These are phyloP conservation scores for Dactylis glomerata DNA, from an alignment of 176 grass and related monocot species.

Conservation along the genomic window DNA sequence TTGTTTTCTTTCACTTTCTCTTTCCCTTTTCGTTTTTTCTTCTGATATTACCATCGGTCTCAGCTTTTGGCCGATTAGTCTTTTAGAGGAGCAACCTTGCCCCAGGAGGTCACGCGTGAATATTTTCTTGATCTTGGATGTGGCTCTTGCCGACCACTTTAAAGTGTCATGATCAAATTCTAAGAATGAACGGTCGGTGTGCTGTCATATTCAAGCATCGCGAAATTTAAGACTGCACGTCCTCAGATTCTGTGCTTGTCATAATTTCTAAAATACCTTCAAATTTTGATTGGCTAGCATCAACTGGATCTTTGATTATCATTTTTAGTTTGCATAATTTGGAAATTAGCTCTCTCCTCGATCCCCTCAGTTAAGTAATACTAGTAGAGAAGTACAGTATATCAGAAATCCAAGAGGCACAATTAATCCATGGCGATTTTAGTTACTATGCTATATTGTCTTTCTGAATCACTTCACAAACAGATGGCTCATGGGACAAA, in stretches of 20 bases:
- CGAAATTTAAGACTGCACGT: not conserved
- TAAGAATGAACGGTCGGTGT: not conserved
- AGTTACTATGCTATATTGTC: not conserved
- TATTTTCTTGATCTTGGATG: conserved; percentile 16
- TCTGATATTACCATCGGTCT: not conserved
- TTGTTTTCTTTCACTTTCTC: conserved; percentile 10
- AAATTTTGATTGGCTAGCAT: not conserved
- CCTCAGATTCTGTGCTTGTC: not conserved
- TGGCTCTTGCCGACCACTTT: conserved; percentile 22
- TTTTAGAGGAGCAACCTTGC: conserved; percentile 20
- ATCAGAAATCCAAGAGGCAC: not conserved
- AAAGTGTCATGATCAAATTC: conserved; percentile 37
- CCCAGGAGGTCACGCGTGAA: not conserved
- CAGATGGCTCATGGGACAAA: not conserved
- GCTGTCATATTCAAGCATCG: not conserved
- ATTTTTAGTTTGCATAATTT: not conserved
- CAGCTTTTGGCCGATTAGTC: not conserved
- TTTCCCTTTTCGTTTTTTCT: not conserved
- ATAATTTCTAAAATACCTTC: not conserved
- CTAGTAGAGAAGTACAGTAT: not conserved
- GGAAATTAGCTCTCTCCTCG: not conserved
- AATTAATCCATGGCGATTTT: not conserved
- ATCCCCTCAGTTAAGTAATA: not conserved
- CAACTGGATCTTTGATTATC: not conserved
- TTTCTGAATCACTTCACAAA: not conserved